These are phyloP conservation scores for Myxozyma lipomycoides DNA, from an alignment of 805 yeast genomes.

Conservation along the genomic window DNA sequence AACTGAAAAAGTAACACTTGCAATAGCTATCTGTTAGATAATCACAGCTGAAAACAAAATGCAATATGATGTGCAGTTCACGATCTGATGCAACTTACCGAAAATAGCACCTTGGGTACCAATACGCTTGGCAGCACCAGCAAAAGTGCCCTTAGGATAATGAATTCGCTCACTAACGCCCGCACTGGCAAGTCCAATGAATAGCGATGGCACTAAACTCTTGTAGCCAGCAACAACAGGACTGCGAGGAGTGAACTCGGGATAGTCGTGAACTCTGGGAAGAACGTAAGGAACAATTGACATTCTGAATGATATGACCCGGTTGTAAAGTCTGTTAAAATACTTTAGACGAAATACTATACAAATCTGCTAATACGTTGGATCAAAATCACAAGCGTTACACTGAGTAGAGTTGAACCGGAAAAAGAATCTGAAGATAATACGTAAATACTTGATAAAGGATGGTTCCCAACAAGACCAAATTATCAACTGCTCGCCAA, in stretches of 20 bases:
- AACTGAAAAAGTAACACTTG: conserved; percentile 48
- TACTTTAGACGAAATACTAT: background rate
- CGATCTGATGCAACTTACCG: conserved; percentile 8
- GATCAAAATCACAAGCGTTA: no score
- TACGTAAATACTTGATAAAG: no score
- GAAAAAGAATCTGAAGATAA: no score
- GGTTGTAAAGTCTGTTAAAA: background rate
- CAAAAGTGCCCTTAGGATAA: conserved; percentile 1
- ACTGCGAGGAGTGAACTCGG: conserved; percentile 53
- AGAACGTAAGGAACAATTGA: conserved; percentile 29
- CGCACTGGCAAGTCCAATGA: conserved; percentile 5
- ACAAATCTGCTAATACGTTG: no score
- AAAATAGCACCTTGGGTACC: conserved; percentile 2
- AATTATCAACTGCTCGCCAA: no score
- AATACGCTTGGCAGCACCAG: conserved; percentile 6
- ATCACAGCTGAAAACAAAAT: no score
- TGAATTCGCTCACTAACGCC: conserved; percentile 17
- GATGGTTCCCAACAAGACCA: no score
- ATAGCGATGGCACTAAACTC: conserved; percentile 23
- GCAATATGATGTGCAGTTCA: no score
- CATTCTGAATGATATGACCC: conserved; percentile 6
- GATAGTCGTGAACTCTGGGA: conserved; percentile 38
- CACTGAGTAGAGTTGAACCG: no score
- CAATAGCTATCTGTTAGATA: conserved; percentile 43
- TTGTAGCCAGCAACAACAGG: conserved; percentile 49